phyloP scores from a whole-genome alignment of 305 asterid genomes.

The Stenogyne calaminthoides region DNA sequence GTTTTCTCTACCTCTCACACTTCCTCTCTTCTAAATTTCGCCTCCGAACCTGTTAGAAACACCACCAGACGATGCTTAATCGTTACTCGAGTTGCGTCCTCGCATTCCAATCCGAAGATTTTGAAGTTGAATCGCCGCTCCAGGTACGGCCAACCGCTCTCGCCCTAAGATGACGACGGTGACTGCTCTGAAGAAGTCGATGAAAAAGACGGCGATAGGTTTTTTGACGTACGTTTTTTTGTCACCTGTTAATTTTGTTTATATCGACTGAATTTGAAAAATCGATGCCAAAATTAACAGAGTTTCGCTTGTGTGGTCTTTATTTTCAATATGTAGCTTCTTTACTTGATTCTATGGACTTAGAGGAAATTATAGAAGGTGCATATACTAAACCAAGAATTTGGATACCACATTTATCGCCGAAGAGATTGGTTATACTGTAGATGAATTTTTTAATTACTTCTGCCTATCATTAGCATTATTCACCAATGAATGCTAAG shows the following conservation, averaged over 20 bases:
- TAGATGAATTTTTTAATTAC: not conserved
- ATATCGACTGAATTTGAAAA: constrained; percentile 2
- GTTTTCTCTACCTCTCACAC: constrained; percentile 36
- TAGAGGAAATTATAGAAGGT: not conserved
- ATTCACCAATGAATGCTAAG: not conserved
- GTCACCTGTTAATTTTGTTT: not conserved
- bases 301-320: not conserved
- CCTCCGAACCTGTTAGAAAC: constrained; percentile 20
- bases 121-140: constrained; percentile 75
- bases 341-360: not conserved
- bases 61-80: constrained; percentile 16
- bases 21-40: constrained; percentile 33
- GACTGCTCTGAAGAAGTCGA: constrained; percentile 32
- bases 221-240: constrained; percentile 56
- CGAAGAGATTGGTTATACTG: not conserved
- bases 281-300: not conserved
- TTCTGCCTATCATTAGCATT: not conserved
- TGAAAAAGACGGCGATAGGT: constrained; percentile 45
- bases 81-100: constrained; percentile 50
- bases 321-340: not conserved
- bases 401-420: not conserved
- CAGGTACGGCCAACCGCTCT: constrained; percentile 58
- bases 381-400: not conserved
- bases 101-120: constrained; percentile 78
- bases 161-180: constrained; percentile 56